phyloP scores from a whole-genome alignment of 2,329 filamentous ascomycete genomes.

The Coccinonectria pachysandricola region DNA sequence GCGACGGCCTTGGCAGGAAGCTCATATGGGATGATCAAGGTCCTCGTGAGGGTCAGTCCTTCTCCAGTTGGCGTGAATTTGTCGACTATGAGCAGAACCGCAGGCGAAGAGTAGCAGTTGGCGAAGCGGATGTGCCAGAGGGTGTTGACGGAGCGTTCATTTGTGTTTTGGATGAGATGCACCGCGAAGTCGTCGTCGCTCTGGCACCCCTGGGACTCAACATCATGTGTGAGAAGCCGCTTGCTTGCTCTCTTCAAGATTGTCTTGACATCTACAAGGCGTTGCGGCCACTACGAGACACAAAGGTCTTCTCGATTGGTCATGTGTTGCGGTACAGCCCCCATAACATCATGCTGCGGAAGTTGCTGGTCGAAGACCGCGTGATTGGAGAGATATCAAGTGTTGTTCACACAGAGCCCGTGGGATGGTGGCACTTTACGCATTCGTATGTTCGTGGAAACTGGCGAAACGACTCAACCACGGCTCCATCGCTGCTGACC shows the following conservation, averaged over 20 bases:
- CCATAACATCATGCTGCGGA: conserved; percentile 77
- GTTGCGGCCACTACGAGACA: conserved; percentile 27
- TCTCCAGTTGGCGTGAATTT: conserved; percentile 65
- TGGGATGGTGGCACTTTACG: conserved; percentile 93
- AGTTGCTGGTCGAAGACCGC: conserved; percentile 62
- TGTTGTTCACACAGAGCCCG: conserved; percentile 84
- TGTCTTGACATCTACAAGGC: conserved; percentile 65
- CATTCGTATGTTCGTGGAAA: conserved; percentile 90
- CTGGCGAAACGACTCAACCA: conserved; percentile 72
- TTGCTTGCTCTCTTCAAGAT: conserved; percentile 69
- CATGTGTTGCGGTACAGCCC: conserved; percentile 91
- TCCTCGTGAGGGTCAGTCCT: conserved; percentile 54
- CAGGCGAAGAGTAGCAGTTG: conserved; percentile 40
- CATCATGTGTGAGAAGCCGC: conserved; percentile 90
- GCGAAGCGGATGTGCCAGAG: conserved; percentile 33
- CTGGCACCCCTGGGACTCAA: conserved; percentile 64
- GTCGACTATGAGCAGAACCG: conserved; percentile 59
- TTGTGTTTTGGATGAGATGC: conserved; percentile 77
- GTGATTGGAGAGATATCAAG: conserved; percentile 78
- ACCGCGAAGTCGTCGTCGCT: conserved; percentile 68
- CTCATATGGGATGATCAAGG: conserved; percentile 58
- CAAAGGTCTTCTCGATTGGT: conserved; percentile 71
- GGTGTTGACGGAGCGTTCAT: conserved; percentile 54
- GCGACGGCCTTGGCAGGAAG: conserved; percentile 54
- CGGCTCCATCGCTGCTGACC: conserved; percentile 75